Base-by-base conservation (phyloP, 768 basidiomycete genomes). In the Plicaturopsis crispa region DNA sequence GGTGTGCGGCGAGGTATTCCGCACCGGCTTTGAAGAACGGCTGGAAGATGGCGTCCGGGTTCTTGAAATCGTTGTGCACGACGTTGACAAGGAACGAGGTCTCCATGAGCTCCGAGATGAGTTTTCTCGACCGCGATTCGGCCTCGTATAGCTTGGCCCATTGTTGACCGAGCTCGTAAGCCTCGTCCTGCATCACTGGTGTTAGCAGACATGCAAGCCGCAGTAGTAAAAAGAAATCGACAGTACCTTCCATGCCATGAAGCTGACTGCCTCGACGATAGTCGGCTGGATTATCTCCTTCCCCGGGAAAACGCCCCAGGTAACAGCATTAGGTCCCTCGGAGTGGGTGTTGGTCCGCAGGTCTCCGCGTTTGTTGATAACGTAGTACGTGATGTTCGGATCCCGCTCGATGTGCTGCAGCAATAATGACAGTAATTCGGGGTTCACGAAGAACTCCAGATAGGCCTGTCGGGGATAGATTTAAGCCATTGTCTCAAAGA, bases 231-330 rank as follows among this genome's bases (percentile, higher is more conserved):
- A 16, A 21, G 28, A 19, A 24, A 20, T 35, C 22, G 31, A 23
- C 20, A 35, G 30, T 36, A 81, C 87, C 77, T 94, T 94, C 92
- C 92, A 96, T 12, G 92, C 92, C 86, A 94, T 93, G 70, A 96
- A 96, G 54, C 90, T 93, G 50, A 94, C 84, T 3, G 92, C 89
- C 58, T 97, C 93, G 16, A 97, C 93, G 44, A 96, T 90, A 14
- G 93, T 97, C 16, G 93, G 93, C 55, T 94, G 91, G 33, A 94
- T 66, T 49, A 96, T 87, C 67, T 96, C 93, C 60, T 97, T 97
- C 40, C 89, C 88, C 4, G 93, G 90, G 72, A 94, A 97, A 6
- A 96, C 89, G 46, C 93, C 93, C 93, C 93, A 97, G 1, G 93
- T 97, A 13, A 97, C 91, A n/a, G 93, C 93, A 50, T 96, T 97